Conservation (phyloP, 352 stramenopile genomes). For the Phytopythium chamaehyphon region DNA sequence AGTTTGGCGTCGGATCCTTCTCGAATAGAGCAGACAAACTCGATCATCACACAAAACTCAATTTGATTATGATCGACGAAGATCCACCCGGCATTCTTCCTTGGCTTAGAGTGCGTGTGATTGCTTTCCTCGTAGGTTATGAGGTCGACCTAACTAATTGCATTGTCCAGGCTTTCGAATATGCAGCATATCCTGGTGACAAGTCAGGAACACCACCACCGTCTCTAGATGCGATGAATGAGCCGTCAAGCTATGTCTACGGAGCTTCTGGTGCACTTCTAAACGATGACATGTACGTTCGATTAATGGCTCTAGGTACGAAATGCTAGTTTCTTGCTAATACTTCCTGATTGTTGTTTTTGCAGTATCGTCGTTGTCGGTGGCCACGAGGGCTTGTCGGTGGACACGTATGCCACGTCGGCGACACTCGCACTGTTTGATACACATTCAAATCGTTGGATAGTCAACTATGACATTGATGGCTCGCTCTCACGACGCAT, state of each 20-base stretch:
- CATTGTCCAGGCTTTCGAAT: conserved; percentile 31
- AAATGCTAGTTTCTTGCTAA: neutral
- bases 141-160: neutral
- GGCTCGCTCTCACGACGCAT: conserved; percentile 45
- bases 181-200: conserved; percentile 26
- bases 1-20: too few relatives aligned
- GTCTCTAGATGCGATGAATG: neutral
- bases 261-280: conserved; percentile 26
- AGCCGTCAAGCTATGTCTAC: neutral
- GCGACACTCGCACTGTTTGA: conserved; percentile 65
- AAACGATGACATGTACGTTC: conserved; percentile 43
- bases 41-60: too few relatives aligned
- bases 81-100: neutral
- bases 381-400: conserved; percentile 31
- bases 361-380: conserved; percentile 55
- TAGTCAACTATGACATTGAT: conserved; percentile 55
- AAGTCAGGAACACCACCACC: neutral
- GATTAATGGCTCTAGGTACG: neutral
- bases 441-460: conserved; percentile 32
- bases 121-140: too few relatives aligned
- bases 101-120: conserved; percentile 3
- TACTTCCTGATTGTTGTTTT: neutral
- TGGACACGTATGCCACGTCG: conserved; percentile 15
- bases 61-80: conserved; percentile 2
- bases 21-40: too few relatives aligned